Evolutionary conservation across 352 stramenopile species (phyloP).

Genomic region (Phytophthora litchii): DNA sequence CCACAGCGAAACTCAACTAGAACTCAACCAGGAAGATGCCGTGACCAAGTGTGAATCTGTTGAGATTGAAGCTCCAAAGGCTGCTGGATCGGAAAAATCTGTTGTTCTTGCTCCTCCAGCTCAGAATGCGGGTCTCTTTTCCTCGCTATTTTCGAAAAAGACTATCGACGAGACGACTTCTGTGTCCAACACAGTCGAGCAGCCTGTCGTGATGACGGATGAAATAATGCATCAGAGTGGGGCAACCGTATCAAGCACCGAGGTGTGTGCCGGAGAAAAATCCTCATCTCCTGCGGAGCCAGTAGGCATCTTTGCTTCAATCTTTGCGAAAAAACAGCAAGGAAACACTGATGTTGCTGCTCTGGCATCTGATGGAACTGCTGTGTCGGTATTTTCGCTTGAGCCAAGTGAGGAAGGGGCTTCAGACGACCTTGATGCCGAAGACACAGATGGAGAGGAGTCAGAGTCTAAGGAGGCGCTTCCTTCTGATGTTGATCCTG

Average conservation of each 20-base stretch:
- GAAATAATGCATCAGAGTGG: slow-evolving; percentile 2
- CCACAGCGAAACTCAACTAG: neutral
- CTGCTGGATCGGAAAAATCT: neutral
- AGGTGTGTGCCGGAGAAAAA: slow-evolving; percentile 3
- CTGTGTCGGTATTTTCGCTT: slow-evolving; percentile 23
- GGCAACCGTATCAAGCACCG: slow-evolving; percentile 6
- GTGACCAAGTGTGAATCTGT: neutral
- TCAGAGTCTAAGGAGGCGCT: slow-evolving; percentile 25
- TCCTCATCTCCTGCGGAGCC: slow-evolving; percentile 1
- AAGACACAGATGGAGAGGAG: slow-evolving; percentile 35
- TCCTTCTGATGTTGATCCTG: slow-evolving; percentile 15
- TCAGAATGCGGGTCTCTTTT: slow-evolving; percentile 23
- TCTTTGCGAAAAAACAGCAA: slow-evolving; percentile 35
- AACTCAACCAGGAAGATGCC: neutral
- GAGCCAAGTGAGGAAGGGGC: slow-evolving; percentile 19
- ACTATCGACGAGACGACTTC: slow-evolving; percentile 1
- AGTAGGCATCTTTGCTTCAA: slow-evolving; percentile 31
- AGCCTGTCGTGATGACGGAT: neutral
- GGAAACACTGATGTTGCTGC: slow-evolving; percentile 6
- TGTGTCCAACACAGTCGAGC: neutral
- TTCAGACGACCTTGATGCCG: slow-evolving; percentile 21
- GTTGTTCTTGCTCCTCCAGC: slow-evolving; percentile 1
- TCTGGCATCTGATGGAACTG: slow-evolving; percentile 8
- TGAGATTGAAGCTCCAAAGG: neutral
- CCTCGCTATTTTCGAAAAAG: slow-evolving; percentile 31